Conservation (phyloP, 306 rosid species). For the Mimosa bimucronata region DNA sequence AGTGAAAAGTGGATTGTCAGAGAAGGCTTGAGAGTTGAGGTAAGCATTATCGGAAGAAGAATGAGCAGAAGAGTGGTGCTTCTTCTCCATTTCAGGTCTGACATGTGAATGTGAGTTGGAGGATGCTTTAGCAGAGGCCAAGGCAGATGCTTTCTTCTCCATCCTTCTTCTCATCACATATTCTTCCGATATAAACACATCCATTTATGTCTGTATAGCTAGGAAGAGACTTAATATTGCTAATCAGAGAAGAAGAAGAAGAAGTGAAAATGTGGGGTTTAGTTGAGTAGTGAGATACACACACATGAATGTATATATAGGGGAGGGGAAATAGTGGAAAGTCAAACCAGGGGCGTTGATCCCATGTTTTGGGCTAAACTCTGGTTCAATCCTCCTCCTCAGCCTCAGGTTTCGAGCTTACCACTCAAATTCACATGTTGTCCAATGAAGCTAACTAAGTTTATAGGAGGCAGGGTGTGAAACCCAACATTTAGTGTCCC, state of each 20-base stretch:
- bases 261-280: not conserved
- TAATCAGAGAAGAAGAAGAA: not conserved
- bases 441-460: not conserved
- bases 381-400: not conserved
- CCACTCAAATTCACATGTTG: not conserved
- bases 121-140: constrained; percentile 19
- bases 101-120: constrained; percentile 15
- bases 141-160: constrained; percentile 51
- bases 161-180: constrained; percentile 52
- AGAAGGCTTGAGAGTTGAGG: not conserved
- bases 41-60: not conserved
- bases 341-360: constrained; percentile 56
- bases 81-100: not conserved
- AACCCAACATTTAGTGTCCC: not conserved
- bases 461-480: not conserved
- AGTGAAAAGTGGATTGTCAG: constrained; percentile 39
- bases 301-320: not conserved
- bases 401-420: not conserved
- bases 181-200: constrained; percentile 68
- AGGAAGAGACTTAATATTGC: not conserved
- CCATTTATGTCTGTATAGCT: constrained; percentile 41
- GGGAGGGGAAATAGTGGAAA: not conserved
- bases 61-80: not conserved
- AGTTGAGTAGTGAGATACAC: not conserved
- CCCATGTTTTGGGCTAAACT: constrained; percentile 49